Conservation (phyloP, 352 stramenopile species). For the Phytophthora litchii region DNA sequence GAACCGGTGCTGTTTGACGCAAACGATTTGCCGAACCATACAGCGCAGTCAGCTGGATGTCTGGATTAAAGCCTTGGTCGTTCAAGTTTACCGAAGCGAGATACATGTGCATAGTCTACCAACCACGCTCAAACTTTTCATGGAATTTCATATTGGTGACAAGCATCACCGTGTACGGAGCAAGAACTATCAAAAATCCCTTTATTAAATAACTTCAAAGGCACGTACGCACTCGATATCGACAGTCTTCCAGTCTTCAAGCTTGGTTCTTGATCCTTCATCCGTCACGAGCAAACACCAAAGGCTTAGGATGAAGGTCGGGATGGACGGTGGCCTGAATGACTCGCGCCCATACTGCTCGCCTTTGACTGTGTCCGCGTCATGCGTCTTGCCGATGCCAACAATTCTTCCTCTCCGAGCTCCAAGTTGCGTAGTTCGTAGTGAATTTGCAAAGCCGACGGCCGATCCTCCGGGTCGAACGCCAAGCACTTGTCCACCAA, state of each 20-base stretch:
- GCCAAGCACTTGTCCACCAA: slow-evolving; percentile 62
- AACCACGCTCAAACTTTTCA: no score
- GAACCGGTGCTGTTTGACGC: neutral
- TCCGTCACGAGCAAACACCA: neutral
- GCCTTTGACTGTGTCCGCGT: slow-evolving; percentile 28
- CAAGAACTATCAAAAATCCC: neutral
- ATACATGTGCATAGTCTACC: no score
- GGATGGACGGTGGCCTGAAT: slow-evolving; percentile 21
- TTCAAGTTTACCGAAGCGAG: no score
- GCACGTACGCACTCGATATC: slow-evolving; percentile 7
- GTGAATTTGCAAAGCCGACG: slow-evolving; percentile 70
- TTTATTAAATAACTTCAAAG: slow-evolving; percentile 41
- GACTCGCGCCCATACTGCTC: slow-evolving; percentile 15
- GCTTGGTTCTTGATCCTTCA: no score
- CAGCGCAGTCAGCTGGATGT: neutral
- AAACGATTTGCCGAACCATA: slow-evolving; percentile 12
- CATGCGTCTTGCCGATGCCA: slow-evolving; percentile 31
- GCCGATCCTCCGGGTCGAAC: slow-evolving; percentile 55
- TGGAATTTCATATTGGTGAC: no score
- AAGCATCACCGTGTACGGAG: no score
- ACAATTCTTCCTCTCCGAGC: slow-evolving; percentile 28
- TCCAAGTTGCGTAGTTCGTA: slow-evolving; percentile 63
- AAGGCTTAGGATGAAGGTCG: slow-evolving; percentile 11
- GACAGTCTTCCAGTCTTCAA: no score
- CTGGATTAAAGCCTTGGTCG: no score